Base-by-base conservation (phyloP, 164 flowering plant species). In the Umbellularia californica region DNA sequence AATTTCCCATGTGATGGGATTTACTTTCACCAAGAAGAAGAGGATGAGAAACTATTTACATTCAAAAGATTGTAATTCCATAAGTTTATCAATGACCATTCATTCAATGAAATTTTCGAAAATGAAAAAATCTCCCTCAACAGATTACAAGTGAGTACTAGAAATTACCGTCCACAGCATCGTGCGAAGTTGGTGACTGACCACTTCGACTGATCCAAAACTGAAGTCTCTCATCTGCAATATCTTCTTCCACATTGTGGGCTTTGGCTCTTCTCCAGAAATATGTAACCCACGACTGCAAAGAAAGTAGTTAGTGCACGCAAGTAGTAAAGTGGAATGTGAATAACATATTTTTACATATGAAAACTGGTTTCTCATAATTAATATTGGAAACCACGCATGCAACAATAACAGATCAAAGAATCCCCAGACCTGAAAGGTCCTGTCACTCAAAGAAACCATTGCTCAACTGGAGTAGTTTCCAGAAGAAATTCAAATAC, bases 191-290 rank as follows among this genome's bases (percentile, higher is more conserved):
- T 74, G 97, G 95, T 22, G 93, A 52, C 75, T 92, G 92, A 64
- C 90, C 89, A 74, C 85, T 87, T 25, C 90, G 97, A 74, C 89
- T 87, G 68, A 89, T 89, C 98, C 99, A 95, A 72, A 83, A 87
- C 65, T 88, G 93, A 74, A 95, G 86, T 74, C 97, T 79, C 70
- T 95, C 98, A 77, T 93, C 96, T 70, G 98, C 99, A 74, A 93
- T 86, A 80, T 93, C 98, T 80, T 87, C 95, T 79, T 93, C 99
- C 52, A 92, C 93, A 64, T 84, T 85, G 81, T 95, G 92, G 65
- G 77, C 78, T 86, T 87, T 86, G 68, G 99, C 99, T 84, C 97
- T 89, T 87, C 93, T 88, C 99, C 99, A 95, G 67, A 93, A 91
- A 82, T 95, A 93, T 35, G 89, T 85, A 67, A 95, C 87, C 99